Evolutionary conservation across 345 rosid species (phyloP).

Genomic region (Draba incana): DNA sequence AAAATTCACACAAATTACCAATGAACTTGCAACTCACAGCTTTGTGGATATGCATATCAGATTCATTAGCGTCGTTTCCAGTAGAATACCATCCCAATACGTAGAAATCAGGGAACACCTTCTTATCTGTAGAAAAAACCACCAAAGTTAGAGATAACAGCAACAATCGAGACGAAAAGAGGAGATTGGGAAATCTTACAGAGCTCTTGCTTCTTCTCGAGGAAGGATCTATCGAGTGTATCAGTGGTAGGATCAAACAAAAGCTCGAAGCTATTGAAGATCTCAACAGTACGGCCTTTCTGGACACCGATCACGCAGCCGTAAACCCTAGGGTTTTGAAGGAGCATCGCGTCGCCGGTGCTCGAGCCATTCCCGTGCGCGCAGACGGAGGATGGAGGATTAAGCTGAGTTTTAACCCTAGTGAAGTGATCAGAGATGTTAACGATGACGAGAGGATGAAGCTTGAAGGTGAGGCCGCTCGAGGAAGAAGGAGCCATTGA

Average conservation of each 20-base stretch:
- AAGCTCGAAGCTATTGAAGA: constrained; percentile 98
- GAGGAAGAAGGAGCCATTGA: constrained; percentile 90
- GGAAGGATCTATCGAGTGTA: constrained; percentile 84
- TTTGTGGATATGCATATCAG: constrained; percentile 92
- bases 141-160: not conserved
- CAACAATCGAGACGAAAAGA: not conserved
- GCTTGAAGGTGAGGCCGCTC: constrained; percentile 97
- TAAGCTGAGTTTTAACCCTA: constrained; percentile 81
- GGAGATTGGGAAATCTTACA: constrained; percentile 47
- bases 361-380: constrained; percentile 33
- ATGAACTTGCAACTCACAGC: constrained; percentile 56
- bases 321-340: constrained; percentile 68
- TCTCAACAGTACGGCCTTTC: constrained; percentile 92
- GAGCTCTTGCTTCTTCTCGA: constrained; percentile 97
- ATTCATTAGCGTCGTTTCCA: constrained; percentile 83
- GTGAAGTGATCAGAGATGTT: constrained; percentile 96
- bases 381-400: constrained; percentile 50
- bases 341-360: constrained; percentile 39
- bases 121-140: constrained; percentile 59
- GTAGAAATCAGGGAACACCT: constrained; percentile 89
- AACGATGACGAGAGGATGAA: constrained; percentile 88
- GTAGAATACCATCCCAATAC: constrained; percentile 96
- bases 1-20: constrained; percentile 7
- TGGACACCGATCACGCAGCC: constrained; percentile 95
- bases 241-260: constrained; percentile 65